Evolutionary conservation across 2,329 filamentous ascomycete species (phyloP).

Genomic region (Colletotrichum gigasporum): DNA sequence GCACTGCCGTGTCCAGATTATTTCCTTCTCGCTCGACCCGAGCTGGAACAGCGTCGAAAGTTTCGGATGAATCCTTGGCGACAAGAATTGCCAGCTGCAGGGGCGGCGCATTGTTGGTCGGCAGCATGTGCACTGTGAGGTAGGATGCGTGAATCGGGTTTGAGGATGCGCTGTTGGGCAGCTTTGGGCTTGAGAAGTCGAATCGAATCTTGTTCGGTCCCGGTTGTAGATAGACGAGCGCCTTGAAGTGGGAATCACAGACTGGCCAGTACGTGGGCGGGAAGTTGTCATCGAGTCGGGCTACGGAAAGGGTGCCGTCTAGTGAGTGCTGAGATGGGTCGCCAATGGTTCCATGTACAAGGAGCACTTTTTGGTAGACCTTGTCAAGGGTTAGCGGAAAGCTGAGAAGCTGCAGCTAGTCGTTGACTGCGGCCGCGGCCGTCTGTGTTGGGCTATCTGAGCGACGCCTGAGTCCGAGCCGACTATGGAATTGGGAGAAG

Average conservation of each 20-base stretch:
- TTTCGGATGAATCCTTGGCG: constrained; percentile 86
- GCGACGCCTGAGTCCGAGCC: not conserved
- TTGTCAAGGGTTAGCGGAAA: constrained; percentile 48
- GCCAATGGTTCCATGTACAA: constrained; percentile 83
- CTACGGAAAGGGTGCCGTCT: constrained; percentile 77
- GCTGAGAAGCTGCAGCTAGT: constrained; percentile 18
- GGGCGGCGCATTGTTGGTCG: constrained; percentile 80
- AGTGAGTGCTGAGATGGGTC: constrained; percentile 73
- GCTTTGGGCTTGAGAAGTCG: constrained; percentile 86
- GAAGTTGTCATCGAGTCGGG: constrained; percentile 85
- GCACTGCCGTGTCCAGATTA: constrained; percentile 79
- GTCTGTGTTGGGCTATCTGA: constrained; percentile 3
- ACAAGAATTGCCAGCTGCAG: constrained; percentile 89
- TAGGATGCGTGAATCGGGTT: constrained; percentile 81
- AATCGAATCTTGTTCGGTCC: constrained; percentile 89
- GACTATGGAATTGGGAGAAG: not conserved
- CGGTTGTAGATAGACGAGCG: constrained; percentile 87
- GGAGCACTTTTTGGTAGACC: constrained; percentile 91
- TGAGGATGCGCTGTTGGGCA: constrained; percentile 73
- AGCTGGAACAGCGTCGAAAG: constrained; percentile 83
- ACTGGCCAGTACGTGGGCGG: constrained; percentile 89
- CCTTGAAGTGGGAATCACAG: constrained; percentile 89
- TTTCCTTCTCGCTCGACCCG: constrained; percentile 84
- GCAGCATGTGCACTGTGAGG: constrained; percentile 87
- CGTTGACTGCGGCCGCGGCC: not conserved